Evolutionary conservation across 2,329 filamentous ascomycete species (phyloP), one percentile per base, ranked within the genome.

Genomic region (Penicillium occitanis): DNA sequence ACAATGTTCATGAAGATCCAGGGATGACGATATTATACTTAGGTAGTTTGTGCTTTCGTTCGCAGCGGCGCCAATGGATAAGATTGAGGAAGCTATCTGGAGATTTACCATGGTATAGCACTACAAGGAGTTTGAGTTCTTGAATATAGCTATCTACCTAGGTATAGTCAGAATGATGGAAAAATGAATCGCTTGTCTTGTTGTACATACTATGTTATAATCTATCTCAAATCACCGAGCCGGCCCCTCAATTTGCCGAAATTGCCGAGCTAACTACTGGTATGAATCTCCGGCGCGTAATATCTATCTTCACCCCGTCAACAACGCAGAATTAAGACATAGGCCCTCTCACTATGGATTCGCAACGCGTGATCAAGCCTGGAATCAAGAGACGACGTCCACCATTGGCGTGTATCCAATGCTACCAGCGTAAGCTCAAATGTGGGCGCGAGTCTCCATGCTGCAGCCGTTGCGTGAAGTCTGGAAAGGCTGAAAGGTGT

Each of bases 401-500:
- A 28, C 46, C 61, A 40, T 30, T 63, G 61, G 46, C 61, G 22
- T 63, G 61, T 42, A 55, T 55, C 30, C 61, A 63, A 25, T 63
- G 61, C 50, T 42, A 55, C 33, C 46, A 63, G 11, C 61, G 61
- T 22, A 63, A 63, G 61, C 46, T 63, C 30, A 63, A 63, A 63
- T 63, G 61, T 25, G 61, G 50, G 2, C 61, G 46, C 30, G 50
- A 63, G 46, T 55, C 14, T 63, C 61, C 61, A 42, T 51, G 33
- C 61, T 63, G 61, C 25, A 44, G 50, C 50, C 61, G 61, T 55
- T 63, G 61, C 46, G 37, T 42, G 14, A 51, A 33, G 17, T 35
- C 50, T 2, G 61, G 61, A 40, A 40, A 63, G 6, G 61, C 61
- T 5, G 13, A 63, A n/a, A 55, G 46, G 17, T 63, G 61, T 55